Evolutionary conservation across 208 protist species (phyloP).

Genomic region (Acanthamoeba castellanii): DNA sequence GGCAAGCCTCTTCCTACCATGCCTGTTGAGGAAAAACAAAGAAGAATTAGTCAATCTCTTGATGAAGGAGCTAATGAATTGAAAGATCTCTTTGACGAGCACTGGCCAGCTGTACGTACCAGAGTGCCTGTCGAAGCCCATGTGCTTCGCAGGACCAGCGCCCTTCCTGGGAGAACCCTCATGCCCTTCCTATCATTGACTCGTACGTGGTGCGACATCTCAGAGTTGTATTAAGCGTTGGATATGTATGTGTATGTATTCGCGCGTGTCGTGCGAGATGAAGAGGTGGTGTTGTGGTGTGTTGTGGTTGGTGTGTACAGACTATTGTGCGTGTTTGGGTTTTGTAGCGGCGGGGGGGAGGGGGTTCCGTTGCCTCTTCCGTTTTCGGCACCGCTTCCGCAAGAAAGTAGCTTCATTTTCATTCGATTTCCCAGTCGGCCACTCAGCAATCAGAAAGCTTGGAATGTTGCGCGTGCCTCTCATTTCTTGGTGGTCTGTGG

Average conservation of each 20-base stretch:
- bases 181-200: neutral
- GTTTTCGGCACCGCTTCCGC: neutral
- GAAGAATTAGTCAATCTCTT: neutral
- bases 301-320: neutral
- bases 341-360: neutral
- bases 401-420: neutral
- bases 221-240: neutral
- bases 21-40: neutral
- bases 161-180: neutral
- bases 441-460: neutral
- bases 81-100: neutral
- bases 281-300: neutral
- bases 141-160: constrained; percentile 18
- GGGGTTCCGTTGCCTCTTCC: neutral
- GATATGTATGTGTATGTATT: no score
- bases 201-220: neutral
- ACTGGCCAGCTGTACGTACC: neutral
- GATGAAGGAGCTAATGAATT: neutral
- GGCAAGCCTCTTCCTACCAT: constrained; percentile 58
- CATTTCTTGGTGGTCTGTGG: no score
- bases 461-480: no score
- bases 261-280: neutral
- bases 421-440: neutral
- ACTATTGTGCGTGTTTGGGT: no score
- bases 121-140: constrained; percentile 60